Percentiles rank a stretch among this genome's conserved stretches.
Evolutionary conservation across 257 asterid species (phyloP).

Genomic region (Vinca minor): DNA sequence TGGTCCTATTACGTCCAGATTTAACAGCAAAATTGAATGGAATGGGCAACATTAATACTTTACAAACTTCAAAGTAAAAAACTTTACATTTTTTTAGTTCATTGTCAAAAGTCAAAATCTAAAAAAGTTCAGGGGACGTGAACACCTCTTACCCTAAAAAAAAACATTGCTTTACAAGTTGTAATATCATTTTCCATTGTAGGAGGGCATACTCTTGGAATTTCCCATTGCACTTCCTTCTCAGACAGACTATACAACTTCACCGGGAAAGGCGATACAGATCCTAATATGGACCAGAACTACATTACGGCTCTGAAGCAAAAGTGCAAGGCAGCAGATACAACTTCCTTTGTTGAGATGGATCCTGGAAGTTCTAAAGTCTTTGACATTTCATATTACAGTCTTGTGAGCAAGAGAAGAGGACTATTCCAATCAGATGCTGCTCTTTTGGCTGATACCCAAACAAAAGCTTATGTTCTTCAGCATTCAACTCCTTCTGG

Average conservation of each 20-base stretch:
- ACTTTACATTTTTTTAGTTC: too few relatives aligned
- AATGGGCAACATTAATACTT: too few relatives aligned
- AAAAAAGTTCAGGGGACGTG: too few relatives aligned
- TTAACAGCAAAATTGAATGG: too few relatives aligned
- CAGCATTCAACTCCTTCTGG: background rate
- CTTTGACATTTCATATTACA: conserved; percentile 22
- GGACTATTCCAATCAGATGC: background rate
- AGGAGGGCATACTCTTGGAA: conserved; percentile 28
- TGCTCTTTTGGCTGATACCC: background rate
- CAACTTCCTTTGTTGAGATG: conserved; percentile 40
- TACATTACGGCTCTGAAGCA: conserved; percentile 30
- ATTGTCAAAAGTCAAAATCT: too few relatives aligned
- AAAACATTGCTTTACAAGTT: too few relatives aligned
- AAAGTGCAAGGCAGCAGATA: conserved; percentile 33
- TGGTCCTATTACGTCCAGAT: too few relatives aligned
- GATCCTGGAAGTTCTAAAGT: conserved; percentile 47
- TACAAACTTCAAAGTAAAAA: too few relatives aligned
- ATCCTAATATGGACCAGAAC: conserved; percentile 44
- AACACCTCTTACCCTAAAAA: too few relatives aligned
- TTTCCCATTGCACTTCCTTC: conserved; percentile 44
- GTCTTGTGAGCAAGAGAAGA: background rate
- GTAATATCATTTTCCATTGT: background rate
- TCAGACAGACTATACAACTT: conserved; percentile 48
- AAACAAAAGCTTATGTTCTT: background rate
- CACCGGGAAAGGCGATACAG: conserved; percentile 53